These are phyloP conservation scores for Termitomyces sp. DNA, from an alignment of 768 basidiomycete species.

Conservation along the genomic window DNA sequence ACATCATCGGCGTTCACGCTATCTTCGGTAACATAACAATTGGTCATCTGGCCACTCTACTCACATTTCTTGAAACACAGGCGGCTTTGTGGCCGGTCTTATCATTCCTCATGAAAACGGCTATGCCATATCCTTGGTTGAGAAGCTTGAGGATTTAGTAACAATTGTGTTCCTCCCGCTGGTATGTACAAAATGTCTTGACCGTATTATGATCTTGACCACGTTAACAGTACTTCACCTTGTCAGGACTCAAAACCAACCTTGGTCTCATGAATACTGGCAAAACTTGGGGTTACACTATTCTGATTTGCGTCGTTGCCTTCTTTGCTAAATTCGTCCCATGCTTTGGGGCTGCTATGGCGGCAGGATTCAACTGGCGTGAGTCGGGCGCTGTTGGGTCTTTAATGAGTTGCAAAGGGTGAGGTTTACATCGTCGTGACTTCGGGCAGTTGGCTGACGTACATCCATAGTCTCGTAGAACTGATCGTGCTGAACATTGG, in stretches of 20 bases:
- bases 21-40: slow-evolving; percentile 46
- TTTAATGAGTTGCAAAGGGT: slow-evolving; percentile 91
- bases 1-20: slow-evolving; percentile 72
- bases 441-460: neutral
- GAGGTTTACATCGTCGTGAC: slow-evolving; percentile 11
- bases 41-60: neutral
- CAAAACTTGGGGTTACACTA: slow-evolving; percentile 74
- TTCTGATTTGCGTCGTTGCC: slow-evolving; percentile 68
- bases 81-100: slow-evolving; percentile 83
- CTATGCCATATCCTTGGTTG: slow-evolving; percentile 71
- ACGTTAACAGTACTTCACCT: slow-evolving; percentile 59
- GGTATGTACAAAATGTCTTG: neutral
- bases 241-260: slow-evolving; percentile 78
- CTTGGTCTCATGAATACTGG: slow-evolving; percentile 74
- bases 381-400: slow-evolving; percentile 80
- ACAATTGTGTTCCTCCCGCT: slow-evolving; percentile 44
- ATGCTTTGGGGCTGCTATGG: slow-evolving; percentile 54
- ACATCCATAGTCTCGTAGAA: slow-evolving; percentile 55
- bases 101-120: slow-evolving; percentile 82
- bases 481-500: slow-evolving; percentile 92
- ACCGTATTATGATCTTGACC: neutral
- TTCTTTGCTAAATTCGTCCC: slow-evolving; percentile 78
- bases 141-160: slow-evolving; percentile 85
- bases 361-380: slow-evolving; percentile 62
- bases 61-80: slow-evolving; percentile 23